Evolutionary conservation across 805 yeast genomes (phyloP), one percentile per base, ranked within the genome.

Genomic region (Candida khao-thaluensis): DNA sequence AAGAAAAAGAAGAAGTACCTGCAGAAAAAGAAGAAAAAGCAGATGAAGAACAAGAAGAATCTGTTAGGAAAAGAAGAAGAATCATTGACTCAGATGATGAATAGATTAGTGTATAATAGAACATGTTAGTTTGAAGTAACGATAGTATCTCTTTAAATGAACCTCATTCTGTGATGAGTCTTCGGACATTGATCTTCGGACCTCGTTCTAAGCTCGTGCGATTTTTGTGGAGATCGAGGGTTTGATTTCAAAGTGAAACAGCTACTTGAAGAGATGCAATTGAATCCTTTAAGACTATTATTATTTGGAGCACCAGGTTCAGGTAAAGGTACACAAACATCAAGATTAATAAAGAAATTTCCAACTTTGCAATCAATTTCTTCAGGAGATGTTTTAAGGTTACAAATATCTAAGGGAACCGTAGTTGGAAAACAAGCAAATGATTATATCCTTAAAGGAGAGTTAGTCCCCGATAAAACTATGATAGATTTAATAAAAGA

Each of bases 291-390:
- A 12, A 67, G 96, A 51, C 60, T 88, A 26, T 69, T 90, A 18
- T 67, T 90, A 7, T 64, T 91, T 17, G 97, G 97, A 3, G 95
- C 97, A 0, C 98, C 98, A 0, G 98, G 98, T 0, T 75, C 96
- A 1, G 98, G 98, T 1, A 90, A 90, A 57, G 97, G 97, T 1
- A 90, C 98, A 0, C 85, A 84, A 49, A 84, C 96, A 0, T 63
- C 83, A 2, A 71, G 81, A 43, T 66, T 90, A 4, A 57, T 82
- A 42, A 72, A 75, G 37, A 60, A 65, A 28, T 72, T 81, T 42
- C 74, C 83, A 2, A 51, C 56, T 4, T 59, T 90, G 16, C 57
- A 70, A 10, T 66, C 91, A 1, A 62, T 91, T 7, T 81, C 95
- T 1, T 82, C 95, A 0, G 98, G 98, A 2, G 96, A 90, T 60